Base-by-base conservation (phyloP, 2,329 filamentous ascomycete genomes). In the Aspergillus ibericus region DNA sequence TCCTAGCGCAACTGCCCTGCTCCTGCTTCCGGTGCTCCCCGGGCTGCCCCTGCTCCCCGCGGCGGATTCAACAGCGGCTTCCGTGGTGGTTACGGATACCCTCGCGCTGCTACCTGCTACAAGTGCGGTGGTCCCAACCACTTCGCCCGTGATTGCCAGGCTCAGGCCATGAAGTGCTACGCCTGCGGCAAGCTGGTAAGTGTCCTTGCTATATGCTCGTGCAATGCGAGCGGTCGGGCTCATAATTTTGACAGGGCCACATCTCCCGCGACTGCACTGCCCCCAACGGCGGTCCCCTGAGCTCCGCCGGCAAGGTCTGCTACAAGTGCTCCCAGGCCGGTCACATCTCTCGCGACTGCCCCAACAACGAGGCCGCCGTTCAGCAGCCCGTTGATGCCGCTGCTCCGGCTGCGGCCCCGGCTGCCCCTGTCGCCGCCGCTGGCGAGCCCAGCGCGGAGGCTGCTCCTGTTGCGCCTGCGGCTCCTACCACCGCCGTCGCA, bases 141-240 rank as follows among this genome's bases (percentile, higher is more conserved):
- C 81, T 99, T 96, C 75, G 95, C 95, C 65, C 90, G 95, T 66
- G 95, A 99, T 73, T 99, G 95, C 84, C 95, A 98, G 83, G 93
- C 95, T 68, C 92, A 96, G 79, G 91, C 92, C 63, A 96, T 96
- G 92, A 97, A 97, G 82, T 97, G 93, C 84, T 97, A 96, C 73
- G 93, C 93, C 66, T 97, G 93, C 75, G 93, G 93, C 75, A 96
- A 96, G 82, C 87, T 96, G 56, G 78, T 80, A 63, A 66, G 77
- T 71, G 27, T 18, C 13, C 47, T 40, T 47, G 15, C 12, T 20
- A 38, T 18, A 35, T 16, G n/a, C 20, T 50, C 5, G 25, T 51
- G 4, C 8, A 20, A 32, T 44, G 12, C 36, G 13, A n/a, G 50
- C 32, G 7, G 18, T n/a, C 25, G 38, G 22, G 47, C 51, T 46